Evolutionary conservation across 2,329 filamentous ascomycete genomes (phyloP), one percentile per base, ranked within the genome.

Genomic region (Scytalidium lignicola): DNA sequence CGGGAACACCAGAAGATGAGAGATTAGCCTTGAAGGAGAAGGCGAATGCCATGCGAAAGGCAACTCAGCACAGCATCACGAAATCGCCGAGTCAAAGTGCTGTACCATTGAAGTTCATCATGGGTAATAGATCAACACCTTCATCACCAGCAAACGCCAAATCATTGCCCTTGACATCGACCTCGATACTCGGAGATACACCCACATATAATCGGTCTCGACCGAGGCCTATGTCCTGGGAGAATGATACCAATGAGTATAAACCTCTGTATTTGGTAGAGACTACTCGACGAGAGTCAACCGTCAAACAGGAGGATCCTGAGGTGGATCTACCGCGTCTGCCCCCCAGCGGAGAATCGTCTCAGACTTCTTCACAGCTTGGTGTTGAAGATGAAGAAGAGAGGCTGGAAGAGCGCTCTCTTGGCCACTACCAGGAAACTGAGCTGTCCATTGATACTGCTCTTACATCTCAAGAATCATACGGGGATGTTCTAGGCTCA

Each of bases 191-290:
- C 58, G 61, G 50, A 40, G 55, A 61, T 29, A 54, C 56, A n/a
- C 63, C 17, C 60, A 55, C 48, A 63, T 62, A 65, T 13, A 57
- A 59, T 13, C 74, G 69, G 56, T 65, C 68, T 44, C 62, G 68
- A 40, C 60, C 72, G 19, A 73, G 81, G 4, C 79, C 79, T 12
- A 80, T 71, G 12, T 83, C 79, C 0, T 84, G 80, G 80, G 80
- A 83, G 41, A 79, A 69, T 55, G 32, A 13, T 37, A 76, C 75
- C 17, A 79, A 79, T 48, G 89, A 93, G 62, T 85, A 91, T 60
- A 84, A 87, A 57, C 91, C 91, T 0, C 71, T 96, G 8, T 92
- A 88, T 67, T 82, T 96, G 19, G 80, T 95, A 6, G 88, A 95
- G 65, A 67, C 61, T 17, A 64, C 65, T 13, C 55, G 56, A 42